A percentile compares a stretch with the other conserved stretches of the same genome.
Evolutionary conservation across 2,329 filamentous ascomycete genomes (phyloP).

Genomic region (Arthrocladium fulminans): DNA sequence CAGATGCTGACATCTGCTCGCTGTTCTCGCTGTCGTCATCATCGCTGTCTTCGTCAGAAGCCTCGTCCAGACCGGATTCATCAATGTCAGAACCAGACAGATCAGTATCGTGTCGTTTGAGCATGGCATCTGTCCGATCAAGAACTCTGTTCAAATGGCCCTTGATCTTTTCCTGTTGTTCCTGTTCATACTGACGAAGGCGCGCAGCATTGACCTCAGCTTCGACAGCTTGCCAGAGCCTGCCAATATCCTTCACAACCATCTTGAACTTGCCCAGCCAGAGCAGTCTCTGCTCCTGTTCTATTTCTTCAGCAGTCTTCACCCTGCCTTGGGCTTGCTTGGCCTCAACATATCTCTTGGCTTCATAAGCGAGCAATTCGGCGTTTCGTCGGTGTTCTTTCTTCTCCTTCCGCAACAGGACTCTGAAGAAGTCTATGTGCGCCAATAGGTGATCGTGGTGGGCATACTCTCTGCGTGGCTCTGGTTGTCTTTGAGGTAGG

Average conservation of each 20-base stretch:
- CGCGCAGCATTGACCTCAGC: constrained; percentile 50
- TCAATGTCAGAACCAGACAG: constrained; percentile 14
- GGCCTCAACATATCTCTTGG: constrained; percentile 53
- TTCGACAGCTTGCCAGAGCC: constrained; percentile 51
- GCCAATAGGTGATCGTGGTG: constrained; percentile 76
- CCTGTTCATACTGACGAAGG: constrained; percentile 50
- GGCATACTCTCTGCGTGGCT: constrained; percentile 72
- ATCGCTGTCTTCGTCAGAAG: constrained; percentile 31
- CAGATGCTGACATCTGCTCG: constrained; percentile 39
- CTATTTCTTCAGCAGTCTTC: constrained; percentile 57
- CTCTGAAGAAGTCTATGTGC: constrained; percentile 71
- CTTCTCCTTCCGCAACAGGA: constrained; percentile 69
- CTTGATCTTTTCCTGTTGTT: constrained; percentile 47
- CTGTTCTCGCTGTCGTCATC: constrained; percentile 28
- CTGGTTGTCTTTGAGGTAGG: constrained; percentile 61
- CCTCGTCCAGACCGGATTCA: constrained; percentile 15
- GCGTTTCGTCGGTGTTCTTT: constrained; percentile 45
- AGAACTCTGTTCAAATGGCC: constrained; percentile 43
- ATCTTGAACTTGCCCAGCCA: constrained; percentile 62
- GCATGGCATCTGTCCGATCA: constrained; percentile 49
- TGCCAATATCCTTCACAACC: constrained; percentile 56
- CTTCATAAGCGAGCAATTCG: constrained; percentile 20
- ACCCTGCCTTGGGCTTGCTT: constrained; percentile 40
- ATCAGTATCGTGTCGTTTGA: constrained; percentile 30
- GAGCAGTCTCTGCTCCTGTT: constrained; percentile 63